Base-by-base conservation (phyloP, 2,329 filamentous ascomycete species). In the Talaromyces sp. region DNA sequence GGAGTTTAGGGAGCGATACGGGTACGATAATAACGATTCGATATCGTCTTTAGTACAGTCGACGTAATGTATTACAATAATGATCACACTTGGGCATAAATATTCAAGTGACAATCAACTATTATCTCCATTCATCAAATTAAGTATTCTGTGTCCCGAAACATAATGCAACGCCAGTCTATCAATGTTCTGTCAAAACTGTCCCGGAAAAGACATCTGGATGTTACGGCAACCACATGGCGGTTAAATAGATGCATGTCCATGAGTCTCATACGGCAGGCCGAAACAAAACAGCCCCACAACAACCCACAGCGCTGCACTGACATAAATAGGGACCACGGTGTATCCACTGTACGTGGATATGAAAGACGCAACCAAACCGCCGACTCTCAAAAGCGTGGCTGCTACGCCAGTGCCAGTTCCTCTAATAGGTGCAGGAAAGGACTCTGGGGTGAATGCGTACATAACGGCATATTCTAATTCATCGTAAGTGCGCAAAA, bases 191-290 rank as follows among this genome's bases (percentile, higher is more conserved):
- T 38, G 17, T n/a, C 17, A 38, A 14, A 35, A 9, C 1, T 12
- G 32, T 35, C 17, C 32, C 32, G 12, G 12, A 14, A 8, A n/a
- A 38, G 3, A 38, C 12, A n/a, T 14, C 4, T n/a, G 17, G 7
- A 8, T 8, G n/a, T 17, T n/a, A 9, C 35, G n/a, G 17, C 17
- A 17, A 38, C 32, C 2, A 9, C 3, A 38, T 3, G 14, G 14
- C n/a, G 35, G 17, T 38, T 38, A 50, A 50, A 50, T 26, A 6
- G 43, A 50, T 26, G 43, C 7, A 50, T 50, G 43, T 12, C 43
- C 19, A 61, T 77, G 74, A 1, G 78, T 80, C 66, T 80, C 77
- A 63, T 76, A 80, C 4, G 78, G 78, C 59, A 80, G 58, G 0
- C 71, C 75, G 48, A 80, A 66, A 58, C 74, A 78, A 38, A 78